Evolutionary conservation across 192 early-diverging fungal genomes (phyloP), one percentile per base, ranked within the genome.

Genomic region (Chytriomyces confervae): DNA sequence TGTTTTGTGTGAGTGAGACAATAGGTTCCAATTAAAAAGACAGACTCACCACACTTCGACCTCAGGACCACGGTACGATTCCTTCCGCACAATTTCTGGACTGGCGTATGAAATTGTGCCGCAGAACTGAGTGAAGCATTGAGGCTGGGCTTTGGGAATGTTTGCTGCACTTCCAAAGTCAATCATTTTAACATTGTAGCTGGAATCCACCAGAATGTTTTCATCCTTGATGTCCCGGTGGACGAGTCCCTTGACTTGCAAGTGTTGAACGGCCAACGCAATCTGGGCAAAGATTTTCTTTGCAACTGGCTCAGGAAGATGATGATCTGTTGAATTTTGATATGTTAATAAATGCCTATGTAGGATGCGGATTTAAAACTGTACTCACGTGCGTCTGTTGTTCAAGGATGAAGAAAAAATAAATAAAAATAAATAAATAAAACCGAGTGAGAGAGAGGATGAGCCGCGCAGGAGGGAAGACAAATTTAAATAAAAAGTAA

Each of bases 161-260:
- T 20, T 44, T 2, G 85, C 76, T 3, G 86, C 81, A 45, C 82
- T 82, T 0, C 86, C 86, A 80, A 87, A 87, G 74, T 87, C 86
- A 63, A 87, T 80, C 27, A 87, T 48, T 62, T 85, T 87, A 43
- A 87, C 62, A 18, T 46, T 48, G 75, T 85, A 85, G 50, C 73
- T 60, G 6, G 45, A 66, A 67, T 88, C 81, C 5, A 87, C 65
- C 8, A 87, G 83, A 70, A 87, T 81, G 73, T 87, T 87, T 81
- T 87, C 86, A 61, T 87, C 85, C 67, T 87, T 87, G 13, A 87
- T 50, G 65, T 87, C 86, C 11, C 86, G 45, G 61, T 87, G 85
- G 18, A 87, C 83, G 23, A 84, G 20, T 9, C 68, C 68, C 13
- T 70, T 57, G 23, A 3, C n/a, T n/a, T 85, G 69, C 8, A 87